A percentile compares a stretch with the other conserved stretches of the same genome.
Conservation (phyloP, 2,329 filamentous ascomycete species). For the Penicillium sp. region DNA sequence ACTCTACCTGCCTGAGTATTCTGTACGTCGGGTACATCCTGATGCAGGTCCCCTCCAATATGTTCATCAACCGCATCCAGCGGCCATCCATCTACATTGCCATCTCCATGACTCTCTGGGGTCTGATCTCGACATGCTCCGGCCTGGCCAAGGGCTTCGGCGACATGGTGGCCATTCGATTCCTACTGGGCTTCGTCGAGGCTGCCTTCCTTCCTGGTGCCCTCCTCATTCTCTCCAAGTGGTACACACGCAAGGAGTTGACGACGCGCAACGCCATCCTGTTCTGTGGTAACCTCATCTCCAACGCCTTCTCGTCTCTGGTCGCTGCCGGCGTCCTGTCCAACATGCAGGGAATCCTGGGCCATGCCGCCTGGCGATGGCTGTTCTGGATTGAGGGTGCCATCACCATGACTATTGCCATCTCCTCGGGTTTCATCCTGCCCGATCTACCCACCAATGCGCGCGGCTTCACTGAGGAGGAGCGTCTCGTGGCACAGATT, state of each 20-base stretch:
- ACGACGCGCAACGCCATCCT: conserved; percentile 47
- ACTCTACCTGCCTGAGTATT: conserved; percentile 45
- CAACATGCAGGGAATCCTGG: conserved; percentile 43
- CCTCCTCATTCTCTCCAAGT: conserved; percentile 44
- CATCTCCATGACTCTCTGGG: conserved; percentile 55
- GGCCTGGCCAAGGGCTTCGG: conserved; percentile 43
- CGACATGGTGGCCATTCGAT: conserved; percentile 39
- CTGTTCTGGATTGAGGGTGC: conserved; percentile 56
- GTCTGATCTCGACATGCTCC: conserved; percentile 57
- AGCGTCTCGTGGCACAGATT: conserved; percentile 50
- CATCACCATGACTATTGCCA: conserved; percentile 44
- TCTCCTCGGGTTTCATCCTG: conserved; percentile 37
- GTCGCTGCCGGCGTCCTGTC: conserved; percentile 47
- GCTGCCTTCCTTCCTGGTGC: conserved; percentile 42
- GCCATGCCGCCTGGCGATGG: conserved; percentile 47
- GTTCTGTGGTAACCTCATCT: conserved; percentile 48
- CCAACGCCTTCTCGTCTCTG: conserved; percentile 47
- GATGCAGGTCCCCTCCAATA: conserved; percentile 48
- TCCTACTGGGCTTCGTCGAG: conserved; percentile 41
- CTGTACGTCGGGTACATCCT: conserved; percentile 48
- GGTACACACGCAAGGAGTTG: conserved; percentile 49
- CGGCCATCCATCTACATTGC: conserved; percentile 47
- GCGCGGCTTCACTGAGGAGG: conserved; percentile 45
- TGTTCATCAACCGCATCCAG: conserved; percentile 48
- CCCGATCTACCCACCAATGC: conserved; percentile 58